Evolutionary conservation across 2,329 filamentous ascomycete species (phyloP).

Genomic region (Erysiphe neolycopersici): DNA sequence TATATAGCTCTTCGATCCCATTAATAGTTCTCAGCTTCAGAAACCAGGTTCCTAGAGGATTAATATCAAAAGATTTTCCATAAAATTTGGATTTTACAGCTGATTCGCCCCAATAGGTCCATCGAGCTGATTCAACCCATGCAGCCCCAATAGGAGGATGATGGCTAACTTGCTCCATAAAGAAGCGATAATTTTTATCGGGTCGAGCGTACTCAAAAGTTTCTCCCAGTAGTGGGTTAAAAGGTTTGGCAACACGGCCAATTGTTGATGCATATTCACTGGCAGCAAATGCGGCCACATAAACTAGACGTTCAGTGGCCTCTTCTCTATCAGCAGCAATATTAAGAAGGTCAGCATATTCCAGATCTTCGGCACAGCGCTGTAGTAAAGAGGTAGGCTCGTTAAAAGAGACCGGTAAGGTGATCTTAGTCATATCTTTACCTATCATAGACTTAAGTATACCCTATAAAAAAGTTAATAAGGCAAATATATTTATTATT

Average conservation of each 20-base stretch:
- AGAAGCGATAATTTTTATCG: constrained; percentile 94
- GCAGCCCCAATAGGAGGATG: constrained; percentile 87
- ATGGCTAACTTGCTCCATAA: constrained; percentile 94
- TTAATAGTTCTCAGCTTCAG: constrained; percentile 55
- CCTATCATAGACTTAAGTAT: constrained; percentile 99
- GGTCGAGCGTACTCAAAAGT: constrained; percentile 91
- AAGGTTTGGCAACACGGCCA: constrained; percentile 87
- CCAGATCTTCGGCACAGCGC: constrained; percentile 91
- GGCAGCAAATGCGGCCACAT: constrained; percentile 84
- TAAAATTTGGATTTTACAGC: constrained; percentile 93
- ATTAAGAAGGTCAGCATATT: constrained; percentile 83
- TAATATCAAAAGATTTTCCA: constrained; percentile 91
- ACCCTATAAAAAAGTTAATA: constrained; percentile 26
- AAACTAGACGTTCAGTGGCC: constrained; percentile 75
- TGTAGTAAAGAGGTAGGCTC: constrained; percentile 90
- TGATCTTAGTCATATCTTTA: constrained; percentile 99
- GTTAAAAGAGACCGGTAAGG: constrained; percentile 90
- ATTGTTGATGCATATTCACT: constrained; percentile 95
- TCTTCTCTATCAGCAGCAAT: constrained; percentile 63
- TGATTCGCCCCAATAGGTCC: constrained; percentile 95
- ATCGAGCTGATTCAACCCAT: constrained; percentile 73
- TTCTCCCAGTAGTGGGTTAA: constrained; percentile 87
- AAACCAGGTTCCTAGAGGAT: constrained; percentile 93
- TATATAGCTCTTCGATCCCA: constrained; percentile 67
- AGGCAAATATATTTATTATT: background rate